phyloP scores from a whole-genome alignment of 768 basidiomycete genomes.

The Cubamyces sp. region DNA sequence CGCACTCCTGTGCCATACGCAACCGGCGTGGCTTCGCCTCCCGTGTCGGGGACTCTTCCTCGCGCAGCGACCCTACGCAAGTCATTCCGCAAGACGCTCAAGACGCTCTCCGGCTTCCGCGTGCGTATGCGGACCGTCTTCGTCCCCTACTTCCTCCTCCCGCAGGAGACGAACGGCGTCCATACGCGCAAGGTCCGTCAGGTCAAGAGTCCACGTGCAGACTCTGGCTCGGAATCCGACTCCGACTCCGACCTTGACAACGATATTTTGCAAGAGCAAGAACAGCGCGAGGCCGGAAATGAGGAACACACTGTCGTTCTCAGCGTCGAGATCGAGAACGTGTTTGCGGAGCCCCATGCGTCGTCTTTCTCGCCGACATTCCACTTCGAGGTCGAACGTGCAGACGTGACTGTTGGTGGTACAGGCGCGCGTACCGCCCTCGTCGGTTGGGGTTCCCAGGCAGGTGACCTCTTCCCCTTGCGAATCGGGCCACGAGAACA shows the following conservation, averaged over 20 bases:
- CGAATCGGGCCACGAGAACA: constrained; percentile 74
- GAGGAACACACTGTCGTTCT: constrained; percentile 87
- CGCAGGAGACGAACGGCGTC: constrained; percentile 37
- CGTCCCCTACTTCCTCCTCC: constrained; percentile 80
- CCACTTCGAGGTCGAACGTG: constrained; percentile 75
- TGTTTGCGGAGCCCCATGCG: constrained; percentile 31
- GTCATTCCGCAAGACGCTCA: constrained; percentile 80
- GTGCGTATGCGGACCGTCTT: constrained; percentile 96
- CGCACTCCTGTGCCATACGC: constrained; percentile 57
- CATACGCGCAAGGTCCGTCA: constrained; percentile 1
- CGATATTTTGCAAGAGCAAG: constrained; percentile 43
- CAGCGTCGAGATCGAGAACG: constrained; percentile 90
- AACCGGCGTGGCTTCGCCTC: constrained; percentile 36
- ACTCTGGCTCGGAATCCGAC: constrained; percentile 22
- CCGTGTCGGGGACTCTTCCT: constrained; percentile 1
- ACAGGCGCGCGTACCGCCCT: constrained; percentile 54
- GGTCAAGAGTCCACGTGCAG: background rate
- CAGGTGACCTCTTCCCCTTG: constrained; percentile 66
- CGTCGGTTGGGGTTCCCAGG: constrained; percentile 52
- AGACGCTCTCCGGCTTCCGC: constrained; percentile 80
- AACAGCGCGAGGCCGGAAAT: constrained; percentile 63
- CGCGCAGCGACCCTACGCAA: constrained; percentile 72
- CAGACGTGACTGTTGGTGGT: constrained; percentile 78
- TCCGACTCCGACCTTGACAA: constrained; percentile 46
- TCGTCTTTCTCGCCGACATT: constrained; percentile 46